phyloP scores from a whole-genome alignment of 345 rosid genomes.

The Arabis alpina region DNA sequence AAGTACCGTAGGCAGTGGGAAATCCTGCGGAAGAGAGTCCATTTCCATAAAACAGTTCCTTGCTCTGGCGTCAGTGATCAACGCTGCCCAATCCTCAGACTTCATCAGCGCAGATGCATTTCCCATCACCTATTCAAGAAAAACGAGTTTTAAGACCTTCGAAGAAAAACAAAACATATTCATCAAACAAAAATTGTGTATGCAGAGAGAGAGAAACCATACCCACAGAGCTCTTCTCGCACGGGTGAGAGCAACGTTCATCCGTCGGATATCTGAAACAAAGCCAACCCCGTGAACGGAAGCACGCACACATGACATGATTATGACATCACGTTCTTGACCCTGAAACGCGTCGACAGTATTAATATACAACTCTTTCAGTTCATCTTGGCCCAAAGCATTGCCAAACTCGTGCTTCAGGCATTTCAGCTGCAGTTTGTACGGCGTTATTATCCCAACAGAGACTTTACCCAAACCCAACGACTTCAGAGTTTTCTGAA shows the following conservation, averaged over 20 bases:
- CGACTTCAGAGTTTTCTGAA: constrained; percentile 79
- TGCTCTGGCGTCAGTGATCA: constrained; percentile 70
- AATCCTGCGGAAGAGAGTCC: constrained; percentile 75
- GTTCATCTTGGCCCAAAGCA: constrained; percentile 80
- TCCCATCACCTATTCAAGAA: constrained; percentile 73
- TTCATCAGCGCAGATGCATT: constrained; percentile 72
- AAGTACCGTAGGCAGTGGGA: constrained; percentile 48
- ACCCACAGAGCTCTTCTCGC: constrained; percentile 98
- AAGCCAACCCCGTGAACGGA: constrained; percentile 95
- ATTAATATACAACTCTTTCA: constrained; percentile 92
- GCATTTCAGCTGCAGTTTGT: constrained; percentile 96
- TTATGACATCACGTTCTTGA: constrained; percentile 98
- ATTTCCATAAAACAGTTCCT: constrained; percentile 81
- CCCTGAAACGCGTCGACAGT: constrained; percentile 99
- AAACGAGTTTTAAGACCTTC: neutral
- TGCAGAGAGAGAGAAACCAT: constrained; percentile 34
- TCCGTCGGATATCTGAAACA: constrained; percentile 93
- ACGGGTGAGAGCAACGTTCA: constrained; percentile 99
- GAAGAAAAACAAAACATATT: too few relatives aligned
- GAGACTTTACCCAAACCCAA: constrained; percentile 69
- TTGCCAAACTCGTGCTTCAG: constrained; percentile 84
- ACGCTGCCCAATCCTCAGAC: constrained; percentile 88
- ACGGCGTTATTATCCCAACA: constrained; percentile 94
- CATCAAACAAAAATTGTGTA: too few relatives aligned
- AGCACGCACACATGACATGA: constrained; percentile 99